Evolutionary conservation across 345 rosid genomes (phyloP), one percentile per base, ranked within the genome.

Genomic region (Cardamine occulta): DNA sequence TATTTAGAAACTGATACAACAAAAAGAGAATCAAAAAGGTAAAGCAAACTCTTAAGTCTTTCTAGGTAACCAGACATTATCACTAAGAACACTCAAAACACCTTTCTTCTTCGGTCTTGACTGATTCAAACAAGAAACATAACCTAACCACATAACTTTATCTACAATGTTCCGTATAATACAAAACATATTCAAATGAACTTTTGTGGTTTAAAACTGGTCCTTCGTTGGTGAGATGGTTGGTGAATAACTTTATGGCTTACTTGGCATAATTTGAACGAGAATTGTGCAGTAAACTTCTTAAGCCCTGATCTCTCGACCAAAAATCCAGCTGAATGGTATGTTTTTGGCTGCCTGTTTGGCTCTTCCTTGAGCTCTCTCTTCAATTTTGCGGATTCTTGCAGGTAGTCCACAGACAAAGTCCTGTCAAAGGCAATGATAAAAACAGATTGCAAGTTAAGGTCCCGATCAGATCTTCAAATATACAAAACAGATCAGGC

Each of bases 321-420:
- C 85, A 19, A 82, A 88, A 21, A 85, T 74, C 93, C 91, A 88
- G 61, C 89, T 88, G 80, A 88, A 85, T 63, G 89, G 87, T 47
- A 79, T 35, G 54, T 73, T 42, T 55, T 45, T 9, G 19, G 83
- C 65, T 15, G 82, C 77, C 77, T 87, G 75, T 73, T 88, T 87
- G 15, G 86, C 86, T 82, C 87, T 75, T 24, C 75, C 87, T 37
- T 80, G 86, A 62, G 91, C 86, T 71, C 91, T 80, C 81, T 88
- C 93, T 73, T 87, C 91, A 72, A 88, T 72, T 73, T 60, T 84
- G 47, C 88, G 75, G 59, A 88, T 86, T 77, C 89, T 84, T 7
- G 80, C 73, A 32, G 93, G 86, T 35, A 88, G 70, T 51, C 86
- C 72, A 11, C 90, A 88, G 4, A 88, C 93, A 56, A 82, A 88